Conservation (phyloP, 139 green algal genomes). For the Desmodesmus armatus region DNA sequence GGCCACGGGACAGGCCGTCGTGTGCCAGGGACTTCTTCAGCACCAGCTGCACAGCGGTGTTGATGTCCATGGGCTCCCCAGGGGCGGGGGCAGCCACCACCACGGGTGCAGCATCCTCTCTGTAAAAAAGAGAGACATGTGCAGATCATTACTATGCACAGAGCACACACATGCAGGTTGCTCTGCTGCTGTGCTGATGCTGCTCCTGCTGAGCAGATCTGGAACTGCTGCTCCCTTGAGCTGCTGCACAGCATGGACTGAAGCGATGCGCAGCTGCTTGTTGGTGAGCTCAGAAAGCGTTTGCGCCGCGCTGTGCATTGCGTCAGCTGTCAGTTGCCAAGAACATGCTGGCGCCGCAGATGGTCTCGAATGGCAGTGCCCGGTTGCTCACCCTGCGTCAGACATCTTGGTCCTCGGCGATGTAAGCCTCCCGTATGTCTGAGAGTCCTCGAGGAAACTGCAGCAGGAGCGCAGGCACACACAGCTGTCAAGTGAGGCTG, state of each 20-base stretch:
- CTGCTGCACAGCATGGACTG: too few species aligned
- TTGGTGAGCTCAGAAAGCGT: not conserved
- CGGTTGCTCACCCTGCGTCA: slow-evolving; percentile 56
- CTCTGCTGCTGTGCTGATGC: not conserved
- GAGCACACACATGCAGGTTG: not conserved
- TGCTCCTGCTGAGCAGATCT: not conserved
- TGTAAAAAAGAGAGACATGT: slow-evolving; percentile 35
- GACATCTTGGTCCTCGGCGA: slow-evolving; percentile 70
- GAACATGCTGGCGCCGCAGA: not conserved
- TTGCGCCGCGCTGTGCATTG: not conserved
- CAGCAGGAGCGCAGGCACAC: not conserved
- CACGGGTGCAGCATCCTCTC: slow-evolving; percentile 71
- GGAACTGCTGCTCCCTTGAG: too few species aligned
- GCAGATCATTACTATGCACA: not conserved
- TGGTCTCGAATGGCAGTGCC: not conserved
- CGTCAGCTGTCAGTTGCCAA: not conserved
- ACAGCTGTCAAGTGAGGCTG: not conserved
- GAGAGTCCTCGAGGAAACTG: slow-evolving; percentile 55
- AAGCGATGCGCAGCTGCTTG: not conserved
- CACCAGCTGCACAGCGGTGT: slow-evolving; percentile 93
- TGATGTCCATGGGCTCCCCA: slow-evolving; percentile 97
- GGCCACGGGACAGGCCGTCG: slow-evolving; percentile 94
- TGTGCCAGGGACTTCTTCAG: slow-evolving; percentile 98
- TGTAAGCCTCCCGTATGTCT: slow-evolving; percentile 58
- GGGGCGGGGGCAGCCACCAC: slow-evolving; percentile 74